phyloP scores from a whole-genome alignment of 305 asterid species.

The Rubia tinctorum region DNA sequence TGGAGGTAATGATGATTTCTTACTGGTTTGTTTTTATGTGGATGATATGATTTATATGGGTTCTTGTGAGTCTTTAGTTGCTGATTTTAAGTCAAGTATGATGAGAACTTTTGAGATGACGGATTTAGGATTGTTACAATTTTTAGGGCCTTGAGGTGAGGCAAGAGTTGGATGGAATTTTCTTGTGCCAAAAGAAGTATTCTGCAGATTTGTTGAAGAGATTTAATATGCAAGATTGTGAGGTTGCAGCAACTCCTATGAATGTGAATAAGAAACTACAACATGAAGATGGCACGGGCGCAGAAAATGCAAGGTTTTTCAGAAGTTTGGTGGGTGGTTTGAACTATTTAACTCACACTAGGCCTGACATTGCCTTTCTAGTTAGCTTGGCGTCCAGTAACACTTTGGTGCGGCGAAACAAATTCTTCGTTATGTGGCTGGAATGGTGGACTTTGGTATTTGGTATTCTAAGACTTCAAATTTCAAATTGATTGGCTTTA shows the following conservation, averaged over 20 bases:
- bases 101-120: not conserved
- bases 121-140: not conserved
- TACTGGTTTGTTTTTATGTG: not conserved
- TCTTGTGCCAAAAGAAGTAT: slow-evolving; percentile 5
- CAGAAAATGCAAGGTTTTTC: not conserved
- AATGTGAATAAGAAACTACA: slow-evolving; percentile 15
- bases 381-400: not conserved
- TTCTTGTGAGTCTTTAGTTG: too few relatives aligned
- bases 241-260: not conserved
- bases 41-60: not conserved
- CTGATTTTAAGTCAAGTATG: too few relatives aligned
- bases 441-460: slow-evolving; percentile 7
- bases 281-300: not conserved
- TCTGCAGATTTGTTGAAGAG: not conserved
- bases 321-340: slow-evolving; percentile 15
- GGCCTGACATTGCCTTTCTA: not conserved
- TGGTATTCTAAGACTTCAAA: not conserved
- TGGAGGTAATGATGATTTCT: not conserved
- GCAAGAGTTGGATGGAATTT: not conserved
- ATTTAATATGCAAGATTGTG: not conserved
- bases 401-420: slow-evolving; percentile 8
- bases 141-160: slow-evolving; percentile 9
- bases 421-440: slow-evolving; percentile 7
- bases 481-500: not conserved
- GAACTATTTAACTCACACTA: not conserved